A percentile compares a stretch with the other conserved stretches of the same genome.
Conservation (phyloP, 2,329 filamentous ascomycete species). For the Diaporthe ilicicola region DNA sequence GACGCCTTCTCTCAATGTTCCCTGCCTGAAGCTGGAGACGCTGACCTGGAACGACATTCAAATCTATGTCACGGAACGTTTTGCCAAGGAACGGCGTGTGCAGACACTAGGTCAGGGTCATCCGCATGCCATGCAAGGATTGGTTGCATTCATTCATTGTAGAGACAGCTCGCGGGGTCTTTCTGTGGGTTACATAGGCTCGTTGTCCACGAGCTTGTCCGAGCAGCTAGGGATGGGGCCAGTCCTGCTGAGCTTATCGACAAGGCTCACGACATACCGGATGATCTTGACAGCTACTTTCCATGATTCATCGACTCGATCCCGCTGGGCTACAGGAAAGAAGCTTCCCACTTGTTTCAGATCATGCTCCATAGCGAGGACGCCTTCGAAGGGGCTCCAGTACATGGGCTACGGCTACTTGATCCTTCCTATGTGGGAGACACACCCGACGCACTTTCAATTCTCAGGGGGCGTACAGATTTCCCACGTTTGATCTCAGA, state of each 20-base stretch:
- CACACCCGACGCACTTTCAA: too few species aligned
- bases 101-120: not conserved
- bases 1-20: not conserved
- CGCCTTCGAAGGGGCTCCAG: not conserved
- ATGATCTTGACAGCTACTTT: not conserved
- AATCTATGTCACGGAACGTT: not conserved
- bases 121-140: not conserved
- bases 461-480: too few species aligned
- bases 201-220: not conserved
- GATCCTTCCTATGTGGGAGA: not conserved
- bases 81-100: not conserved
- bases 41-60: not conserved
- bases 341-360: not conserved
- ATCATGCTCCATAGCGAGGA: not conserved
- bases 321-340: not conserved
- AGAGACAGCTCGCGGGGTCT: not conserved
- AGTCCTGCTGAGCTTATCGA: not conserved
- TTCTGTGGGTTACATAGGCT: not conserved
- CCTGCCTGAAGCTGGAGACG: not conserved
- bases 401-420: not conserved
- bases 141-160: not conserved
- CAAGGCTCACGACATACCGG: not conserved
- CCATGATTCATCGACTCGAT: not conserved
- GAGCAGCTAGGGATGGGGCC: not conserved
- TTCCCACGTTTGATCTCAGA: not conserved